Conservation (phyloP, 2,329 filamentous ascomycete genomes). For the Colletotrichum tamarilloi region DNA sequence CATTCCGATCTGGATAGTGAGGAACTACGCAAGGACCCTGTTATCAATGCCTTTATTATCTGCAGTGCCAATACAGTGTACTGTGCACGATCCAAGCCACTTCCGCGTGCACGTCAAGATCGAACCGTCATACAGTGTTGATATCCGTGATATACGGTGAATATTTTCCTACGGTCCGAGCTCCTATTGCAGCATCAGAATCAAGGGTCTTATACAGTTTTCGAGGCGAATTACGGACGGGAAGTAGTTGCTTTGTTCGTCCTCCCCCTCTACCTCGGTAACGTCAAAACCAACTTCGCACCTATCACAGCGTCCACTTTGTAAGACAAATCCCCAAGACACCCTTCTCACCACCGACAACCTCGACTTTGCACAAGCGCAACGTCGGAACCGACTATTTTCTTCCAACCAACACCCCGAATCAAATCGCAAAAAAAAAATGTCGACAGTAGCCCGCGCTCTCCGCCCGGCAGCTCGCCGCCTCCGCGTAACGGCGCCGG, state of each 20-base stretch:
- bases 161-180: background rate
- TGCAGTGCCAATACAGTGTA: too few species aligned
- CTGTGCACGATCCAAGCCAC: background rate
- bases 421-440: background rate
- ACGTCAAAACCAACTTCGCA: background rate
- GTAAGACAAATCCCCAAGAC: background rate
- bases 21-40: background rate
- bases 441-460: slow-evolving; percentile 33
- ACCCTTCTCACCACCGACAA: background rate
- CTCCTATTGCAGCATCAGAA: background rate
- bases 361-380: background rate
- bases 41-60: background rate
- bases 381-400: background rate
- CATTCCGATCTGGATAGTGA: background rate
- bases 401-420: background rate
- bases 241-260: background rate
- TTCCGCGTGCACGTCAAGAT: background rate
- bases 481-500: slow-evolving; percentile 33
- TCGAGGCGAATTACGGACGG: background rate
- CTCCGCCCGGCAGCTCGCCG: slow-evolving; percentile 37
- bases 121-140: background rate
- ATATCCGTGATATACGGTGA: background rate
- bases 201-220: background rate
- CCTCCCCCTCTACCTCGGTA: slow-evolving; percentile 3
- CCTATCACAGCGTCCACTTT: background rate